Percentiles rank a stretch among this genome's conserved stretches.
Conservation (phyloP, 495 filamentous ascomycete genomes). For the Jackrogersella minutella region DNA sequence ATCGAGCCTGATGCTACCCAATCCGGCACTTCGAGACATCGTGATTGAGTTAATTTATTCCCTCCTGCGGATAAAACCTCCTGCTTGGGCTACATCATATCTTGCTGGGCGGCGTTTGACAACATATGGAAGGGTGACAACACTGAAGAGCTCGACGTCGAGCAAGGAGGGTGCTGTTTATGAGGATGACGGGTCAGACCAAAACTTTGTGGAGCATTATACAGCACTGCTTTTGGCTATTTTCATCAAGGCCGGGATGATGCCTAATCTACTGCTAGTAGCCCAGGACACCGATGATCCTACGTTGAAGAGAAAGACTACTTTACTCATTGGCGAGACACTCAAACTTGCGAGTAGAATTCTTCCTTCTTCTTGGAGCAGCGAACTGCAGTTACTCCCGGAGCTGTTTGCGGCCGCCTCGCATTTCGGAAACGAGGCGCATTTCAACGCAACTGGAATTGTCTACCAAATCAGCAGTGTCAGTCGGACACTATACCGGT, state of each 20-base stretch:
- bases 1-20: slow-evolving; percentile 76
- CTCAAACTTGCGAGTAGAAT: slow-evolving; percentile 86
- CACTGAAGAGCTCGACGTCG: slow-evolving; percentile 67
- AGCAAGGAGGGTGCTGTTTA: slow-evolving; percentile 58
- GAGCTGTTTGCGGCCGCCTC: slow-evolving; percentile 79
- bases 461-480: slow-evolving; percentile 98
- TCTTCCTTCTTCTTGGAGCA: slow-evolving; percentile 79
- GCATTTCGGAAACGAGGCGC: slow-evolving; percentile 71
- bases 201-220: slow-evolving; percentile 91
- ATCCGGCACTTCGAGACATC: slow-evolving; percentile 69
- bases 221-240: slow-evolving; percentile 88
- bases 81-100: slow-evolving; percentile 95
- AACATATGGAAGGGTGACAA: slow-evolving; percentile 91
- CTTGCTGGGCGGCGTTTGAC: slow-evolving; percentile 91
- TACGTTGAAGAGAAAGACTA: slow-evolving; percentile 86
- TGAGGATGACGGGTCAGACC: slow-evolving; percentile 72
- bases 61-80: slow-evolving; percentile 90
- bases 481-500: slow-evolving; percentile 90
- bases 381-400: slow-evolving; percentile 82
- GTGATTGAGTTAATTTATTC: slow-evolving; percentile 90
- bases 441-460: slow-evolving; percentile 80
- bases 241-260: slow-evolving; percentile 81
- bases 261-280: slow-evolving; percentile 79
- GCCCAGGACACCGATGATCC: slow-evolving; percentile 73
- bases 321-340: slow-evolving; percentile 87